These are phyloP conservation scores for Lentinus brumalis DNA, from an alignment of 768 basidiomycete species.

Conservation along the genomic window DNA sequence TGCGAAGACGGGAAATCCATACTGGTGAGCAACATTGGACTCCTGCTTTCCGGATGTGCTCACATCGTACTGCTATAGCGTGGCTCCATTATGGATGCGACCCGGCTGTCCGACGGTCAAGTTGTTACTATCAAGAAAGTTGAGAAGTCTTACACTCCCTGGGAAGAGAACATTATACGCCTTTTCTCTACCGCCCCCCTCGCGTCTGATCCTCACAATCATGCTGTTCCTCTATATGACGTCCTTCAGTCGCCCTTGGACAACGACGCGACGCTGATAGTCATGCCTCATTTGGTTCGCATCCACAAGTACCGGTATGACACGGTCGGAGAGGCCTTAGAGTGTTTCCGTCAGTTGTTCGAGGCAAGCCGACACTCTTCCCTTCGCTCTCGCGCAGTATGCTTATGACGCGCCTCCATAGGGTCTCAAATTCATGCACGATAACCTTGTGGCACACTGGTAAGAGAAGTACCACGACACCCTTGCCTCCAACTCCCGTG, in stretches of 20 bases:
- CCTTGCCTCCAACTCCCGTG: too few species aligned
- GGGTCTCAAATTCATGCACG: too few species aligned
- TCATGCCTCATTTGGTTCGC: constrained; percentile 35
- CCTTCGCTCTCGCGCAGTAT: too few species aligned
- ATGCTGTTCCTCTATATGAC: constrained; percentile 26
- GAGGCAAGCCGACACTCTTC: too few species aligned
- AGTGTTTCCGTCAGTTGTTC: constrained; percentile 31
- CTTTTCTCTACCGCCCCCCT: constrained; percentile 11
- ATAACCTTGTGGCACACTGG: too few species aligned
- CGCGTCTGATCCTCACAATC: constrained; percentile 25
- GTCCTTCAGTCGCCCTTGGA: constrained; percentile 17
- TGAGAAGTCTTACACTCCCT: constrained; percentile 15
- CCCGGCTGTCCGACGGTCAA: constrained; percentile 19
- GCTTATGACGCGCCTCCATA: background rate
- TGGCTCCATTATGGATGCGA: constrained; percentile 23
- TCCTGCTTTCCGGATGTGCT: background rate
- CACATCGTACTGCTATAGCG: background rate
- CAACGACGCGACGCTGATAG: constrained; percentile 21
- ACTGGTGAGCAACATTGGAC: background rate
- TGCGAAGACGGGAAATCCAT: constrained; percentile 9
- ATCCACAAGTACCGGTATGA: constrained; percentile 33
- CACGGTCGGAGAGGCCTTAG: constrained; percentile 38
- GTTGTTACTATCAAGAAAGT: constrained; percentile 22
- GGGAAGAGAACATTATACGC: constrained; percentile 17
- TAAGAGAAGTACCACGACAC: too few species aligned